These are phyloP conservation scores for Didymella arachidicola DNA, from an alignment of 2,329 filamentous ascomycete species.

Conservation along the genomic window DNA sequence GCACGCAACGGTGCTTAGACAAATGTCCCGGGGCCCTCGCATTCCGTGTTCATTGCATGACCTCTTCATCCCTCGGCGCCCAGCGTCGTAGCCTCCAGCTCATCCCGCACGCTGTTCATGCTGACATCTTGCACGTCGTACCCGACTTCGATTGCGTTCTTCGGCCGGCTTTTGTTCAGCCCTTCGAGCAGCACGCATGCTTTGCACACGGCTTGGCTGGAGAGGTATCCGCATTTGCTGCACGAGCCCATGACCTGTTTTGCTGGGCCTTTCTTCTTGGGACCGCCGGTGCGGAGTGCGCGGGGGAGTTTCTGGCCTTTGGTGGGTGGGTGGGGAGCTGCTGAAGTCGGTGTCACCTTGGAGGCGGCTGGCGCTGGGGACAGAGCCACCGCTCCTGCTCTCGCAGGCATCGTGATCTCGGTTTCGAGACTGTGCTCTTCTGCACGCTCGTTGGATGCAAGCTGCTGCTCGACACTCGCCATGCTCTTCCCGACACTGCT, in stretches of 20 bases:
- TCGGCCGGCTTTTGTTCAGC: constrained; percentile 75
- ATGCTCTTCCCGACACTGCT: constrained; percentile 73
- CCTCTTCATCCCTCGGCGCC: constrained; percentile 25
- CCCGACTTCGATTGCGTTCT: constrained; percentile 45
- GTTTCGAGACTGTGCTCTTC: constrained; percentile 66
- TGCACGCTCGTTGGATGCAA: constrained; percentile 70
- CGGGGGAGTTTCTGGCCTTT: constrained; percentile 28
- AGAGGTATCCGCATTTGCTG: constrained; percentile 90
- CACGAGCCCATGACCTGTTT: constrained; percentile 83
- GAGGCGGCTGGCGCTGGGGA: no score
- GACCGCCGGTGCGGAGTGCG: constrained; percentile 22
- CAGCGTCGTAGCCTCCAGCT: constrained; percentile 32
- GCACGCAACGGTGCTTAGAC: no score
- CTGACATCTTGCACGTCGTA: constrained; percentile 35
- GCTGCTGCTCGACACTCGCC: constrained; percentile 78
- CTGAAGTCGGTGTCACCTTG: no score
- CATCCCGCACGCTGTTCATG: constrained; percentile 33
- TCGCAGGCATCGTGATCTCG: constrained; percentile 62
- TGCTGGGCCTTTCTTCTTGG: constrained; percentile 32
- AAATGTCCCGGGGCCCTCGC: no score
- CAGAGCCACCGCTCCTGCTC: not conserved
- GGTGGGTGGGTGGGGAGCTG: no score
- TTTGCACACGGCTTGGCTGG: constrained; percentile 92
- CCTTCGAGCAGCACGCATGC: constrained; percentile 90
- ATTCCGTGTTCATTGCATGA: no score